A percentile compares a stretch with the other conserved stretches of the same genome.
phyloP scores from a whole-genome alignment of 768 basidiomycete species.

The Amyloporia xantha region DNA sequence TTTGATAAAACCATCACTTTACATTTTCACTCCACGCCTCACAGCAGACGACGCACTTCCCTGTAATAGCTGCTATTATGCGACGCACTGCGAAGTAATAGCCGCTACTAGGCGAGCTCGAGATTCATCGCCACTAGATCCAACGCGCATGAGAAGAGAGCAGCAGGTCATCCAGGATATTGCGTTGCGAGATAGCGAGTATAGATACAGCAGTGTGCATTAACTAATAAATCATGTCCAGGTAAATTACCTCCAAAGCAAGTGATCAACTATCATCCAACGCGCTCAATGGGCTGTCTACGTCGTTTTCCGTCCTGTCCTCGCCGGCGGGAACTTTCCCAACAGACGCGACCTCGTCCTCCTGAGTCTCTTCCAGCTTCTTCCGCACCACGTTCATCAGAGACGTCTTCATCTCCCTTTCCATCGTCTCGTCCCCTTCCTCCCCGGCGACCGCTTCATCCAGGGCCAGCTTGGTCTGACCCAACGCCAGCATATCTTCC shows the following conservation, averaged over 20 bases:
- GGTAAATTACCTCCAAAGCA: background rate
- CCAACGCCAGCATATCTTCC: slow-evolving; percentile 90
- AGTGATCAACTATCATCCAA: slow-evolving; percentile 5
- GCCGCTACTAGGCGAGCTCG: background rate
- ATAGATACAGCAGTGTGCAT: slow-evolving; percentile 6
- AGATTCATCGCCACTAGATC: background rate
- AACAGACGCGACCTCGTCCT: slow-evolving; percentile 18
- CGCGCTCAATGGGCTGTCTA: slow-evolving; percentile 6
- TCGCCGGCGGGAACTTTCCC: slow-evolving; percentile 3
- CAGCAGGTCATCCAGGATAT: background rate
- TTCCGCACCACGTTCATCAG: slow-evolving; percentile 79
- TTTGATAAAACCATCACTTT: too few species aligned
- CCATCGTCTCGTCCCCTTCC: slow-evolving; percentile 52
- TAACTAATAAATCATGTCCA: background rate
- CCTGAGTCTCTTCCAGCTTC: slow-evolving; percentile 64
- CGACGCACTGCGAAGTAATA: background rate
- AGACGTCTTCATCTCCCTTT: slow-evolving; percentile 75
- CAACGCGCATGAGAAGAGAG: background rate
- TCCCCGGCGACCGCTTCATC: slow-evolving; percentile 93
- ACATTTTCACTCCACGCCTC: too few species aligned
- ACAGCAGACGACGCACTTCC: background rate
- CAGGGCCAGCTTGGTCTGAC: slow-evolving; percentile 83
- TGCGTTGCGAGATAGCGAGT: background rate
- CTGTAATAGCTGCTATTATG: background rate
- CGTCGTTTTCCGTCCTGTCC: background rate